A percentile compares a stretch with the other conserved stretches of the same genome.
phyloP scores from a whole-genome alignment of 306 rosid species.

The Echinosophora koreensis region DNA sequence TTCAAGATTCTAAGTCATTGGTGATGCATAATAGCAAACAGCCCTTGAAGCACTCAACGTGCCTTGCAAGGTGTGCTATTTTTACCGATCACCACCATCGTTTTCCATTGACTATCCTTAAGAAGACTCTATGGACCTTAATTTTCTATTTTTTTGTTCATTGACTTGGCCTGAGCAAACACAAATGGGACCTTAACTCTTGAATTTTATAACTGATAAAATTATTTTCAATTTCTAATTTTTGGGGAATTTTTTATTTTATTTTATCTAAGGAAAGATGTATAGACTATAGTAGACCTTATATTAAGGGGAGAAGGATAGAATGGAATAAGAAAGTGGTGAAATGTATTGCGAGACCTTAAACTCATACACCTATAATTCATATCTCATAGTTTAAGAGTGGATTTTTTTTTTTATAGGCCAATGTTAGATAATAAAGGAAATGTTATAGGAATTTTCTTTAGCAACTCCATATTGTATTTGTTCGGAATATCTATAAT shows the following conservation, averaged over 20 bases:
- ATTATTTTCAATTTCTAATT: neutral
- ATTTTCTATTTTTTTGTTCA: neutral
- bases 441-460: too few relatives aligned
- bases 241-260: neutral
- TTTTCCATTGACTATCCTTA: constrained; percentile 29
- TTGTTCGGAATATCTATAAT: too few relatives aligned
- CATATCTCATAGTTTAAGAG: too few relatives aligned
- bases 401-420: too few relatives aligned
- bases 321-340: too few relatives aligned
- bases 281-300: too few relatives aligned
- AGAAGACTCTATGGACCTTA: constrained; percentile 22
- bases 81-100: neutral
- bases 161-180: constrained; percentile 23
- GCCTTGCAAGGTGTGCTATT: constrained; percentile 40
- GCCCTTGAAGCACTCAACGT: constrained; percentile 45
- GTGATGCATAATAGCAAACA: neutral
- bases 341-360: too few relatives aligned
- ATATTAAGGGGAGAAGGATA: too few relatives aligned
- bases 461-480: too few relatives aligned
- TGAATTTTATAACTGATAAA: neutral
- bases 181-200: neutral
- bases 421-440: too few relatives aligned
- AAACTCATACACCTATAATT: too few relatives aligned
- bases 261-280: neutral
- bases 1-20: neutral